Conservation (phyloP, 768 basidiomycete species). For the Pulveroboletus sp. region DNA sequence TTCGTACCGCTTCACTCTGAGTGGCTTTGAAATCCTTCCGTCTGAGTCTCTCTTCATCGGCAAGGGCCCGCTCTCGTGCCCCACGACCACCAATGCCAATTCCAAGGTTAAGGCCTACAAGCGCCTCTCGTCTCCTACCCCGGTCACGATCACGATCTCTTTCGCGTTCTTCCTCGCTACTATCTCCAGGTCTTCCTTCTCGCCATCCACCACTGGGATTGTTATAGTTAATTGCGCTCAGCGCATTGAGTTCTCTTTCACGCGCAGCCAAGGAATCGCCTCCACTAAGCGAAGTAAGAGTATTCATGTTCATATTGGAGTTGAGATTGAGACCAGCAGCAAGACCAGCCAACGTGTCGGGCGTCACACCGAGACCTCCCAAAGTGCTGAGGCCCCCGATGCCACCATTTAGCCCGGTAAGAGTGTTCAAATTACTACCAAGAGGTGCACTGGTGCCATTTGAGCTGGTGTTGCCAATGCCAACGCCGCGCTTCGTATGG, state of each 20-base stretch:
- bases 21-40: conserved; percentile 47
- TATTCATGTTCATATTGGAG: conserved; percentile 23
- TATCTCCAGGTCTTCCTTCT: conserved; percentile 33
- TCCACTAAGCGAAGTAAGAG: conserved; percentile 21
- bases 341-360: conserved; percentile 26
- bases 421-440: conserved; percentile 23
- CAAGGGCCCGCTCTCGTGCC: conserved; percentile 57
- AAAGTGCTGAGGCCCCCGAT: conserved; percentile 26
- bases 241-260: conserved; percentile 44
- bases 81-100: conserved; percentile 38
- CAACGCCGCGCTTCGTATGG: conserved; percentile 89
- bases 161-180: conserved; percentile 35
- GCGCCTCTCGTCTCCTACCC: conserved; percentile 38
- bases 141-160: conserved; percentile 45
- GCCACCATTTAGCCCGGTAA: conserved; percentile 22
- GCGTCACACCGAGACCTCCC: conserved; percentile 24
- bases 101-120: conserved; percentile 38
- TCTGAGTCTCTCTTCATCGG: conserved; percentile 51
- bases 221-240: conserved; percentile 46
- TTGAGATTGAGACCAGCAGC: conserved; percentile 30
- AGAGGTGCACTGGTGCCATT: conserved; percentile 27
- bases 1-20: conserved; percentile 34
- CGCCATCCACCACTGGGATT: conserved; percentile 30
- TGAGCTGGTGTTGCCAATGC: conserved; percentile 44
- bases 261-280: conserved; percentile 33